Percentiles rank a stretch among this genome's conserved stretches.
phyloP scores from a whole-genome alignment of 2,329 filamentous ascomycete genomes.

The Pseudofabraea citricarpa region DNA sequence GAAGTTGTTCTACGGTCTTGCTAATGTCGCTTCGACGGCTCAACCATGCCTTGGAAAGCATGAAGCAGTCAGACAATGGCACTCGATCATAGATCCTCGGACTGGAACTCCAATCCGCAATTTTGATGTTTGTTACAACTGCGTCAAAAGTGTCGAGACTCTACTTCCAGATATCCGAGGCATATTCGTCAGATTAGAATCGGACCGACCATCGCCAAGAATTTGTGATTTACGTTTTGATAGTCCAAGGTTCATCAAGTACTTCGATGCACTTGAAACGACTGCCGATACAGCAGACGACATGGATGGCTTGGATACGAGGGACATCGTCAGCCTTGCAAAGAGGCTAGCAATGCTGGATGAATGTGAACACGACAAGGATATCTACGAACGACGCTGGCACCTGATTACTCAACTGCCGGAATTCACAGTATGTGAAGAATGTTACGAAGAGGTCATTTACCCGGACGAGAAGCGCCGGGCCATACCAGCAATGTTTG shows the following conservation, averaged over 20 bases:
- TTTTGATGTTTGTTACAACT: slow-evolving; percentile 73
- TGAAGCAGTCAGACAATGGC: slow-evolving; percentile 62
- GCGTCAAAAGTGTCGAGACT: slow-evolving; percentile 65
- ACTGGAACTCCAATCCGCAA: slow-evolving; percentile 59
- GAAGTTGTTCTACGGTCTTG: slow-evolving; percentile 64
- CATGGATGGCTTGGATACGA: slow-evolving; percentile 18
- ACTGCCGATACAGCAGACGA: slow-evolving; percentile 46
- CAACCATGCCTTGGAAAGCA: slow-evolving; percentile 54
- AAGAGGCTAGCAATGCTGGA: slow-evolving; percentile 14
- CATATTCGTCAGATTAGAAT: slow-evolving; percentile 46
- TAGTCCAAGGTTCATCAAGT: slow-evolving; percentile 50
- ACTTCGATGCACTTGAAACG: slow-evolving; percentile 57
- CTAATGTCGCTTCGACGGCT: slow-evolving; percentile 53
- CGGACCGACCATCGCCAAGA: slow-evolving; percentile 39
- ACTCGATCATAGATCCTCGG: slow-evolving; percentile 65
- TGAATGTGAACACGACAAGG: slow-evolving; percentile 31
- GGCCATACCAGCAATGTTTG: slow-evolving; percentile 61
- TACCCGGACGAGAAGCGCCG: slow-evolving; percentile 55
- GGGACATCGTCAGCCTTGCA: slow-evolving; percentile 19
- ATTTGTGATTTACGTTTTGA: slow-evolving; percentile 67
- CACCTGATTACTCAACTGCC: slow-evolving; percentile 72
- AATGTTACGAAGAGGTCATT: slow-evolving; percentile 81
- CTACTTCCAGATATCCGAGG: slow-evolving; percentile 69
- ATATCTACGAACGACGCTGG: slow-evolving; percentile 63
- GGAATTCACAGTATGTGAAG: slow-evolving; percentile 78